Conservation (phyloP, 176 grass and related monocot species). For the Dactylis glomerata region DNA sequence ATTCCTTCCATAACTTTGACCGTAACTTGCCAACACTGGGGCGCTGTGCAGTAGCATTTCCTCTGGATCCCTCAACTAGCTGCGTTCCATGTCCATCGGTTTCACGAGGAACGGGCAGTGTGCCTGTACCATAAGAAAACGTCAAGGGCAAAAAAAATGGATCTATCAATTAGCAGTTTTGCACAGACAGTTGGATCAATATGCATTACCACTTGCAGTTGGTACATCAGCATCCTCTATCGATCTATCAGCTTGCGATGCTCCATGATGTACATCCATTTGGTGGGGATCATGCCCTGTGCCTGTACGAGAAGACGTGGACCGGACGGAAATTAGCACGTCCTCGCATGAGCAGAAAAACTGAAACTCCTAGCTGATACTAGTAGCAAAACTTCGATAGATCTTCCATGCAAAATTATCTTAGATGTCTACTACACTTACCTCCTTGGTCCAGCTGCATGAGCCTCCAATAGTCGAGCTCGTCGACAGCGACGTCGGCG, state of each 20-base stretch:
- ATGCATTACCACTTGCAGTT: neutral
- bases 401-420: too few relatives aligned
- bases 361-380: too few relatives aligned
- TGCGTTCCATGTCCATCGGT: neutral
- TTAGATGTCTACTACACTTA: too few relatives aligned
- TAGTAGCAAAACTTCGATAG: neutral
- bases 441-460: constrained; percentile 3
- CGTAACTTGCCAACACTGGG: neutral
- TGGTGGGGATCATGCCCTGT: too few relatives aligned
- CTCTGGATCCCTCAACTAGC: neutral
- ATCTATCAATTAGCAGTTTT: too few relatives aligned
- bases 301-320: too few relatives aligned
- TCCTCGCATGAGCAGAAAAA: neutral
- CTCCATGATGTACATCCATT: neutral
- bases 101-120: neutral
- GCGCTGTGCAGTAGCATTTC: neutral
- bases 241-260: neutral
- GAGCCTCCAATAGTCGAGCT: constrained; percentile 31
- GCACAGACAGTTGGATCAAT: neutral
- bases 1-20: neutral
- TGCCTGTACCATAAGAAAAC: neutral
- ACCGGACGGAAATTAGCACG: too few relatives aligned
- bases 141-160: neutral
- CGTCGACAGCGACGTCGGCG: constrained; percentile 18
- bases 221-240: neutral